Conservation (phyloP, 768 basidiomycete genomes). For the Asterophora parasitica region DNA sequence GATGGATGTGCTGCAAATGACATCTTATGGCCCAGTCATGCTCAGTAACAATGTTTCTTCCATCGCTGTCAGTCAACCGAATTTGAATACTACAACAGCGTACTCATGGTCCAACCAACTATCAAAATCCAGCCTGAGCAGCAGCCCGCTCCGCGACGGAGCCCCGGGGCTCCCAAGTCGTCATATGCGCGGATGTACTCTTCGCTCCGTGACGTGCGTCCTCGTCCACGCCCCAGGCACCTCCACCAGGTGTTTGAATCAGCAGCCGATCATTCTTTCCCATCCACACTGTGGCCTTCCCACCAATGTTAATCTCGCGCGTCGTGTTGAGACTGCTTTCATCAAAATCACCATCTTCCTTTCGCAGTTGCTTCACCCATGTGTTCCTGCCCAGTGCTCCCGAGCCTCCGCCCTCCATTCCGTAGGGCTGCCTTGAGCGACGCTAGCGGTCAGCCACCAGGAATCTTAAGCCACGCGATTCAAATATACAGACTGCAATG, state of each 20-base stretch:
- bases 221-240: constrained; percentile 68
- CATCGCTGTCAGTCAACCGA: no score
- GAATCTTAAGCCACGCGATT: not conserved
- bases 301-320: constrained; percentile 81
- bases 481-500: not conserved
- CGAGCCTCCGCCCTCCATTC: constrained; percentile 72
- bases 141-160: constrained; percentile 62
- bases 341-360: constrained; percentile 63
- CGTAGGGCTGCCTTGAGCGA: constrained; percentile 83
- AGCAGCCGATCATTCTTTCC: constrained; percentile 78
- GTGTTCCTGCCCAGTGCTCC: constrained; percentile 75
- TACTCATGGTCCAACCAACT: no score
- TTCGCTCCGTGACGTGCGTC: constrained; percentile 22
- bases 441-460: constrained; percentile 39
- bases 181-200: constrained; percentile 27
- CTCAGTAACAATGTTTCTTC: no score
- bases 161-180: constrained; percentile 66
- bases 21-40: no score
- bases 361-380: constrained; percentile 73
- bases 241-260: constrained; percentile 88
- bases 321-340: constrained; percentile 29
- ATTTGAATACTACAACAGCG: no score
- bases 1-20: no score
- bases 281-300: constrained; percentile 85
- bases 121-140: constrained; percentile 57